Evolutionary conservation across 257 asterid genomes (phyloP).

Genomic region (Echium plantagineum): DNA sequence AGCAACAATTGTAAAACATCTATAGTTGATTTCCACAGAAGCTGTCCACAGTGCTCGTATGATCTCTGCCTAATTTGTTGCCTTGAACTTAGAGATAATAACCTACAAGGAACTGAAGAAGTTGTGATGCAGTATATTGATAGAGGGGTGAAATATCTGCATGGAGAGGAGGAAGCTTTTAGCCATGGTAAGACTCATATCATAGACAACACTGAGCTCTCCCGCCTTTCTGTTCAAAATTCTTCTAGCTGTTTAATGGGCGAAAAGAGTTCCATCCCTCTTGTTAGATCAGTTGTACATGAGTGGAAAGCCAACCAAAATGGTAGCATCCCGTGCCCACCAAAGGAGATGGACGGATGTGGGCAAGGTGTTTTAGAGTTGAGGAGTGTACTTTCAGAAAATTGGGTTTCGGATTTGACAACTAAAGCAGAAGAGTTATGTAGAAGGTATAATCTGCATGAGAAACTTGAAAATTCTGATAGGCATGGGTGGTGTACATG

Average conservation of each 20-base stretch:
- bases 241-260: constrained; percentile 8
- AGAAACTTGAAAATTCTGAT: constrained; percentile 13
- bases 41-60: constrained; percentile 61
- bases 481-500: constrained; percentile 26
- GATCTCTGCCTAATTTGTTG: constrained; percentile 80
- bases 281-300: constrained; percentile 9
- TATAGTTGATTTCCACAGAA: constrained; percentile 60
- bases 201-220: neutral
- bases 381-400: constrained; percentile 27
- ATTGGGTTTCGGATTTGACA: constrained; percentile 34
- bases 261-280: constrained; percentile 13
- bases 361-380: constrained; percentile 44
- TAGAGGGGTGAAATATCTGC: constrained; percentile 34
- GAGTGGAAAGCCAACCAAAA: constrained; percentile 40
- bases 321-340: constrained; percentile 57
- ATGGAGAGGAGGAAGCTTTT: constrained; percentile 17
- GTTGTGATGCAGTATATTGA: constrained; percentile 9
- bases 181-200: neutral
- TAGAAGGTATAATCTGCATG: constrained; percentile 12
- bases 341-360: constrained; percentile 41
- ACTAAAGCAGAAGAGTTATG: constrained; percentile 32
- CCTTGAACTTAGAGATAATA: constrained; percentile 58
- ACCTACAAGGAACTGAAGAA: constrained; percentile 34
- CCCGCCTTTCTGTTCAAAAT: neutral
- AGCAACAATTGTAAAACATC: constrained; percentile 72